Percentiles rank a stretch among this genome's conserved stretches.
Evolutionary conservation across 2,329 filamentous ascomycete species (phyloP).

Genomic region (Tolypocladium album): DNA sequence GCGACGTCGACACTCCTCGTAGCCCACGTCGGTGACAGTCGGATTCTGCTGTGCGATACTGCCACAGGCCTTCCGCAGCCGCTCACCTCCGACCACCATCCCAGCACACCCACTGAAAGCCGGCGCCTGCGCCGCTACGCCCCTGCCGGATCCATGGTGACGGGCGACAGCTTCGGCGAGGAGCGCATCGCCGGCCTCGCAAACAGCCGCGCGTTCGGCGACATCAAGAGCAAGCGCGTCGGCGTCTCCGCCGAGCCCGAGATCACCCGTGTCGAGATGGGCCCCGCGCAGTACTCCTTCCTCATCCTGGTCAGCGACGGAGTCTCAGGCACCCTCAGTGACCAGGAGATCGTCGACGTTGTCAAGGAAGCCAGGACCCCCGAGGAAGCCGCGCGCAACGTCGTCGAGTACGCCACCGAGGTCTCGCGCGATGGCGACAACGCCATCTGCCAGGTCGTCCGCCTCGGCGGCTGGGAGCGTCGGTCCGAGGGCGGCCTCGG

Average conservation of each 20-base stretch:
- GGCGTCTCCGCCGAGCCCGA: conserved; percentile 93
- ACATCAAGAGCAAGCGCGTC: conserved; percentile 83
- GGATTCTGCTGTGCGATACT: conserved; percentile 82
- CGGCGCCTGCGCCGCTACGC: conserved; percentile 77
- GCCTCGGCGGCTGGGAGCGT: conserved; percentile 59
- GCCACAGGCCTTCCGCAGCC: conserved; percentile 69
- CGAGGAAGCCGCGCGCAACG: conserved; percentile 66
- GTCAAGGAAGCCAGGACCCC: conserved; percentile 90
- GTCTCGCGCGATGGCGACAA: conserved; percentile 60
- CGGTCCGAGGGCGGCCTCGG: conserved; percentile 77
- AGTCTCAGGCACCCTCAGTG: conserved; percentile 71
- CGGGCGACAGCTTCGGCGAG: conserved; percentile 86
- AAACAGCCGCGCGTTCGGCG: conserved; percentile 89
- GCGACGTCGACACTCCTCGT: conserved; percentile 75
- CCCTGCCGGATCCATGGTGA: conserved; percentile 64
- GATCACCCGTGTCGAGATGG: conserved; percentile 66
- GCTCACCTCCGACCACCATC: conserved; percentile 85
- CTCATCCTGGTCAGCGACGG: conserved; percentile 83
- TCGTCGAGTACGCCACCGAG: conserved; percentile 84
- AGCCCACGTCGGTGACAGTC: conserved; percentile 88
- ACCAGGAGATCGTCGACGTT: conserved; percentile 94
- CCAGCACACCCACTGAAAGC: conserved; percentile 74
- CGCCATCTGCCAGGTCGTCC: conserved; percentile 56
- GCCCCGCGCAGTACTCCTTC: conserved; percentile 79
- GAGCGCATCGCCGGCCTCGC: conserved; percentile 89